phyloP scores from a whole-genome alignment of 2,329 filamentous ascomycete genomes.

The Colletotrichum sp. region DNA sequence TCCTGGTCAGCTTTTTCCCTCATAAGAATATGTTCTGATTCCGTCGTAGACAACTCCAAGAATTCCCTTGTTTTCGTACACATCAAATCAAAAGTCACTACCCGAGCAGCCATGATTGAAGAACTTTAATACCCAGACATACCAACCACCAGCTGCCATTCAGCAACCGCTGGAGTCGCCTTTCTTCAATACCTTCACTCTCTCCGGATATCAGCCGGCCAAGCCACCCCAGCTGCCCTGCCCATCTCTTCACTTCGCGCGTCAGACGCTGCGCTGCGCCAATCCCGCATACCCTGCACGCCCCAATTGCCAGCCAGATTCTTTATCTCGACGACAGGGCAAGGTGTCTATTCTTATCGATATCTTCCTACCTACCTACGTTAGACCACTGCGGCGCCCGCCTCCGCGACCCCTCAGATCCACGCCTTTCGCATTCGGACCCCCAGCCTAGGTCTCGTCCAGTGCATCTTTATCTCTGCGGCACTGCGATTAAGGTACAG shows the following conservation, averaged over 20 bases:
- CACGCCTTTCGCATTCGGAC: background rate
- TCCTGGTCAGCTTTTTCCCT: background rate
- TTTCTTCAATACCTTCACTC: background rate
- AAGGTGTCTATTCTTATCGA: background rate
- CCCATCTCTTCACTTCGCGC: background rate
- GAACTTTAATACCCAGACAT: background rate
- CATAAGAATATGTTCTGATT: background rate
- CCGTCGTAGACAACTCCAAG: background rate
- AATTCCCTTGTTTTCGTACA: background rate
- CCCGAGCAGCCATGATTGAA: background rate
- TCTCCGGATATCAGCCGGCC: background rate
- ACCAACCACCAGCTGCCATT: background rate
- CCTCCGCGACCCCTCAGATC: background rate
- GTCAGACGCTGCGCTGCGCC: slow-evolving; percentile 8
- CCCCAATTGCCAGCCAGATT: background rate
- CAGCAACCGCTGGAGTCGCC: background rate
- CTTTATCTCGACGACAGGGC: slow-evolving; percentile 19
- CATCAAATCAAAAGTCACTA: background rate
- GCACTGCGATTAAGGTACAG: background rate
- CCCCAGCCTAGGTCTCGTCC: background rate
- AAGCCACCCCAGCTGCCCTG: background rate
- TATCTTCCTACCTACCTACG: background rate
- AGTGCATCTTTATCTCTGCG: background rate
- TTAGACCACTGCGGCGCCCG: background rate
- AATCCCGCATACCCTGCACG: background rate